A percentile compares a stretch with the other conserved stretches of the same genome.
These are phyloP conservation scores for Boletus semigastroideus DNA, from an alignment of 1,284 basidiomycete species.

Conservation along the genomic window DNA sequence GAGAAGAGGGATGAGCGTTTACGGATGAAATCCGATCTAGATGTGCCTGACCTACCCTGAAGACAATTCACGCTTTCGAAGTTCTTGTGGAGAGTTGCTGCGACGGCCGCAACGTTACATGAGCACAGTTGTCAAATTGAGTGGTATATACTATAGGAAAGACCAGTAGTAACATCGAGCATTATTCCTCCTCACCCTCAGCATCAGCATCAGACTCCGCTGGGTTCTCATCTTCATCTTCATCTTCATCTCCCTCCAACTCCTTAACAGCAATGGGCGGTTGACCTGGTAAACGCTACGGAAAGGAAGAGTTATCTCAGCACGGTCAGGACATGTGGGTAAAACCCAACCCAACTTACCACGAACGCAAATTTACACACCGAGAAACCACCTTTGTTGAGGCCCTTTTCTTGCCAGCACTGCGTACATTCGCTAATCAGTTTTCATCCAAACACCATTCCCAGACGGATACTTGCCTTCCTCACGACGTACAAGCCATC, in stretches of 20 bases:
- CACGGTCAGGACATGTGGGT: background rate
- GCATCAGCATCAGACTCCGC: slow-evolving; percentile 17
- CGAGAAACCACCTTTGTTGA: slow-evolving; percentile 60
- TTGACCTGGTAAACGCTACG: slow-evolving; percentile 61
- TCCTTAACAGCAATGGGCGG: slow-evolving; percentile 47
- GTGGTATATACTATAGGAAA: background rate
- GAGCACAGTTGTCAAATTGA: no score
- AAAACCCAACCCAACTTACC: slow-evolving; percentile 38
- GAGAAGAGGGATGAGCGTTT: background rate
- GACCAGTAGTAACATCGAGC: background rate
- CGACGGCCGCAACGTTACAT: no score
- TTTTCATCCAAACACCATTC: background rate
- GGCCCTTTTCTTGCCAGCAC: slow-evolving; percentile 70
- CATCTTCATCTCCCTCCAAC: slow-evolving; percentile 14
- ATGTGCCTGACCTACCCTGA: no score
- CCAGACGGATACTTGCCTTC: slow-evolving; percentile 42
- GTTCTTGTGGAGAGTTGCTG: no score
- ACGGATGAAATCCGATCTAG: background rate
- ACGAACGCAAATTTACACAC: slow-evolving; percentile 82
- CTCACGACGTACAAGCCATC: slow-evolving; percentile 80
- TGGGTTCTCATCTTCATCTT: slow-evolving; percentile 4
- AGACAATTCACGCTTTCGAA: no score
- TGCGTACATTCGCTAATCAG: slow-evolving; percentile 22
- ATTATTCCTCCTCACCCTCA: background rate
- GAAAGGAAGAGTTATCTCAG: background rate